These are phyloP conservation scores for Basidioascus undulatus DNA, from an alignment of 768 basidiomycete species.

Conservation along the genomic window DNA sequence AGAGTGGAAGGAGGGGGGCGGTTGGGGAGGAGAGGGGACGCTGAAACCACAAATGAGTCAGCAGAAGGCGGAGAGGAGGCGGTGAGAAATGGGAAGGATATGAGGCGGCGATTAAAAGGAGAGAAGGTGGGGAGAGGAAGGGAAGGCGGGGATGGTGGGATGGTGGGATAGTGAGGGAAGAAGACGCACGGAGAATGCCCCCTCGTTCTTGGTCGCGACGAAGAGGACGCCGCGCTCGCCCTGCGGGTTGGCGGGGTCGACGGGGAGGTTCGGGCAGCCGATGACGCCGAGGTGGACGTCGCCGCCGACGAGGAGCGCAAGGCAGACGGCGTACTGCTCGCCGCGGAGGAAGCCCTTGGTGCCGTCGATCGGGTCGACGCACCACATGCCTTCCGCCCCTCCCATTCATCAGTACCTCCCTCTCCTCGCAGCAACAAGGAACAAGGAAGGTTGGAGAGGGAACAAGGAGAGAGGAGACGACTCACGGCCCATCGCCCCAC, in stretches of 20 bases:
- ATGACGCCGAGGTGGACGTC: slow-evolving; percentile 61
- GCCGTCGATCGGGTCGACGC: slow-evolving; percentile 72
- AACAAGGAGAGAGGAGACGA: slow-evolving; percentile 8
- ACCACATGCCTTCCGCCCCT: slow-evolving; percentile 43
- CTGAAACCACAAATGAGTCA: slow-evolving; percentile 16
- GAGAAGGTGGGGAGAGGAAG: background rate
- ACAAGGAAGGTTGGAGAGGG: background rate
- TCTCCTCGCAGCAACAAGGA: background rate
- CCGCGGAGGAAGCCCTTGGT: slow-evolving; percentile 82
- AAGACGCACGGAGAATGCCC: slow-evolving; percentile 38
- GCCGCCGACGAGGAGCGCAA: slow-evolving; percentile 57
- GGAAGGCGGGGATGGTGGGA: background rate
- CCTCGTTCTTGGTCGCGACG: slow-evolving; percentile 63
- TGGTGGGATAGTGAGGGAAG: background rate
- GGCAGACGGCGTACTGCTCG: slow-evolving; percentile 78
- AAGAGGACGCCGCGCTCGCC: slow-evolving; percentile 57
- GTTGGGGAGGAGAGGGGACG: slow-evolving; percentile 29
- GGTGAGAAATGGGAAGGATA: background rate
- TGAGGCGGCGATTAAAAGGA: too few species aligned
- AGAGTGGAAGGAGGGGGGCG: too few species aligned
- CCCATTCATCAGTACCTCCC: too few species aligned
- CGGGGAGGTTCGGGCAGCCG: slow-evolving; percentile 75
- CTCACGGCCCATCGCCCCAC: slow-evolving; percentile 49
- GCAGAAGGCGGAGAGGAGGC: slow-evolving; percentile 1
- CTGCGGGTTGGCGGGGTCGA: slow-evolving; percentile 28